These are phyloP conservation scores for Alloteropsis angusta DNA, from an alignment of 202 grass and related monocot genomes.

Conservation along the genomic window DNA sequence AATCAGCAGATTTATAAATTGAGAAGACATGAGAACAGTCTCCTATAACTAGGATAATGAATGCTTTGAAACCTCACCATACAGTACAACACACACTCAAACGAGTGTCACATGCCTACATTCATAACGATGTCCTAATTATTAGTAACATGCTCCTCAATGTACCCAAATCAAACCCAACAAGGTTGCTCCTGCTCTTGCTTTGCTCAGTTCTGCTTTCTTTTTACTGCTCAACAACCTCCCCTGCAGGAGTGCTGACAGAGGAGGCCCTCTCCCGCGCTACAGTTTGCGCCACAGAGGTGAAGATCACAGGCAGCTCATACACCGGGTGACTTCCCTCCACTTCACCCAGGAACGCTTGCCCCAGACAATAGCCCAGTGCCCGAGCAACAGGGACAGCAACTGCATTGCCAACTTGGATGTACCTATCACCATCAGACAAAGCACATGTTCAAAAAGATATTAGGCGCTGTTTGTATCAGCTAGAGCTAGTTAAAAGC, in stretches of 20 bases:
- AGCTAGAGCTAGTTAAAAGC: not conserved
- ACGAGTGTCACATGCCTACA: not conserved
- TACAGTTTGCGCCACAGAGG: not conserved
- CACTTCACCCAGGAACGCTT: conserved; percentile 20
- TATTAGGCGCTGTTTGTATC: not conserved
- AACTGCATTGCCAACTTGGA: conserved; percentile 80
- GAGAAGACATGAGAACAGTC: not conserved
- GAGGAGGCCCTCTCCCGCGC: not conserved
- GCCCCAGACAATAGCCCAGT: conserved; percentile 45
- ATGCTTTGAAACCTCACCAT: not conserved
- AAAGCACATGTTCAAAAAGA: not conserved
- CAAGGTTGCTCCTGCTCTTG: not conserved
- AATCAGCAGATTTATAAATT: not conserved
- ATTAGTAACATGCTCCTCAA: not conserved
- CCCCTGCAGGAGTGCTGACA: conserved; percentile 10
- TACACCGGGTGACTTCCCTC: conserved; percentile 22
- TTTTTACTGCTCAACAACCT: conserved; percentile 23
- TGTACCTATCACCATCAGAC: conserved; percentile 36
- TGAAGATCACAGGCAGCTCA: conserved; percentile 39
- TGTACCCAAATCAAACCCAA: not conserved
- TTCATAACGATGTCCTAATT: not conserved
- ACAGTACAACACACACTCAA: not conserved
- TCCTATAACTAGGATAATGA: not conserved
- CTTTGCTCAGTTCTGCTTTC: not conserved
- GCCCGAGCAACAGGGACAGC: conserved; percentile 72